A percentile compares a stretch with the other conserved stretches of the same genome.
These are phyloP conservation scores for Epithemia pelagica DNA, from an alignment of 108 stramenopile species.

Conservation along the genomic window DNA sequence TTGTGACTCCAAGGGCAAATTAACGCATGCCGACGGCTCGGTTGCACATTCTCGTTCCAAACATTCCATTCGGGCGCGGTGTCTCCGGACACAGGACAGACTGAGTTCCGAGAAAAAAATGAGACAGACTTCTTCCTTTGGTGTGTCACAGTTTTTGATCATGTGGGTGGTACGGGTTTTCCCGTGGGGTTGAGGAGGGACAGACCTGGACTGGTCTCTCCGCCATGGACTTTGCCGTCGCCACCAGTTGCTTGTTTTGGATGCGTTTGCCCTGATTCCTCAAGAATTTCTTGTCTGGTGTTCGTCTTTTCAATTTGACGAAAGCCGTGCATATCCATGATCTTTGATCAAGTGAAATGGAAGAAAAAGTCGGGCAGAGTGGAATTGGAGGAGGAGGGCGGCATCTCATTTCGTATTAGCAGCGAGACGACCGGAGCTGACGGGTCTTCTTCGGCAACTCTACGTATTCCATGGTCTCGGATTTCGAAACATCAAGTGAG, in stretches of 20 bases:
- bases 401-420: background rate
- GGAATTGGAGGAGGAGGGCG: background rate
- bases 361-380: background rate
- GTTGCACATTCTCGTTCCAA: no score
- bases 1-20: background rate
- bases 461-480: conserved; percentile 29
- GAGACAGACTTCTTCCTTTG: no score
- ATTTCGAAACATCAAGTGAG: conserved; percentile 83
- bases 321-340: no score
- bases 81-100: no score
- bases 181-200: no score
- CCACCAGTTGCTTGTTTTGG: background rate
- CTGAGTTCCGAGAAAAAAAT: no score
- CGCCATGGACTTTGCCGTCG: background rate
- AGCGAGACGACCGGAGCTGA: background rate
- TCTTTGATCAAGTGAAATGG: background rate
- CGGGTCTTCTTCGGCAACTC: background rate
- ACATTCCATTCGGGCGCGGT: no score
- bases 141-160: no score
- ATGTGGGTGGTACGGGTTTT: no score
- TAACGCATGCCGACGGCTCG: no score
- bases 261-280: background rate
- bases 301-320: no score
- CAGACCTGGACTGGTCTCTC: background rate
- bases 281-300: no score